These are phyloP conservation scores for Candida tallmaniae DNA, from an alignment of 805 yeast species.

Conservation along the genomic window DNA sequence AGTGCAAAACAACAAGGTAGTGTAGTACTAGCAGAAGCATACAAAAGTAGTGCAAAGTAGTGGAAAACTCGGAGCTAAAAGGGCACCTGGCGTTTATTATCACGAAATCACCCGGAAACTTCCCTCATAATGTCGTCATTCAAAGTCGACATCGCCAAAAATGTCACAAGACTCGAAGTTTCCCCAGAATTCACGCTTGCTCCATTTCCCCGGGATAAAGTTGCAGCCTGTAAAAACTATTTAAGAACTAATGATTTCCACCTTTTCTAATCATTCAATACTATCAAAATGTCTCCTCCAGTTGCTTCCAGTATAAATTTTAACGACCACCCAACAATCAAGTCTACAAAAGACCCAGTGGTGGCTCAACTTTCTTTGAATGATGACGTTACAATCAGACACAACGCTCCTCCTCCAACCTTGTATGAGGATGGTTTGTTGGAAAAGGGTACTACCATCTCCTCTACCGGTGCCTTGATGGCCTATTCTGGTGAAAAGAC, in stretches of 20 bases:
- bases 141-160: too few relatives aligned
- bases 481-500: slow-evolving; percentile 95
- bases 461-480: slow-evolving; percentile 90
- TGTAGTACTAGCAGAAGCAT: too few relatives aligned
- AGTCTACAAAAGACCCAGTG: slow-evolving; percentile 36
- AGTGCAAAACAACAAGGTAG: too few relatives aligned
- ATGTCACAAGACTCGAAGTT: slow-evolving; percentile 1
- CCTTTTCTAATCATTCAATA: neutral
- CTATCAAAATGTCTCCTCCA: slow-evolving; percentile 36
- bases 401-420: slow-evolving; percentile 90
- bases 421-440: slow-evolving; percentile 90
- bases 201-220: slow-evolving; percentile 1
- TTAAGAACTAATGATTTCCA: neutral
- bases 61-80: too few relatives aligned
- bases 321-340: slow-evolving; percentile 36
- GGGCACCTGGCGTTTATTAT: too few relatives aligned
- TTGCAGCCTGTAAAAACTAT: neutral
- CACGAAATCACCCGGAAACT: too few relatives aligned
- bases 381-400: slow-evolving; percentile 66
- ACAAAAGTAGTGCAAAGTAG: too few relatives aligned
- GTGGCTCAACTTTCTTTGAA: slow-evolving; percentile 43
- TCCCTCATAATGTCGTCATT: too few relatives aligned
- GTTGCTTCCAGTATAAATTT: slow-evolving; percentile 42
- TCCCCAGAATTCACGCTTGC: slow-evolving; percentile 1
- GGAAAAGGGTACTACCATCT: slow-evolving; percentile 87